Evolutionary conservation across 192 early-diverging fungal genomes (phyloP).

Genomic region (Entophlyctis luteolus): DNA sequence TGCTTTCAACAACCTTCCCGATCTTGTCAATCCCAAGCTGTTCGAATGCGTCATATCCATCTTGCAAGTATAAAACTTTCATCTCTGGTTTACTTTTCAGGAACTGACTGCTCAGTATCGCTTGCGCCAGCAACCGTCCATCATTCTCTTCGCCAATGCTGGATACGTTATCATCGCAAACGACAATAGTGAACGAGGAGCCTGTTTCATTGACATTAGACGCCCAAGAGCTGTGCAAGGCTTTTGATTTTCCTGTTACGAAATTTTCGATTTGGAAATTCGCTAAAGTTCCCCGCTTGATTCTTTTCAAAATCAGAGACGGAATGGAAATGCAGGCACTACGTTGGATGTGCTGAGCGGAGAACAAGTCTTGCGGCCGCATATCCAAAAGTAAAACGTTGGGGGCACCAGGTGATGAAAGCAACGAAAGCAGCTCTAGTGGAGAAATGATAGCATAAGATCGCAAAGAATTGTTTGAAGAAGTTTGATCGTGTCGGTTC

Average conservation of each 20-base stretch:
- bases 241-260: slow-evolving; percentile 23
- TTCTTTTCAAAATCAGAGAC: slow-evolving; percentile 41
- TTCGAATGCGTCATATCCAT: slow-evolving; percentile 10
- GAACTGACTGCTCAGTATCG: neutral
- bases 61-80: slow-evolving; percentile 14
- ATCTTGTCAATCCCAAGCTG: neutral
- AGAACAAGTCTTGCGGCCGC: too few species aligned
- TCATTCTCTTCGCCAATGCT: slow-evolving; percentile 13
- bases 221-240: slow-evolving; percentile 29
- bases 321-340: slow-evolving; percentile 39
- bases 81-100: neutral
- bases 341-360: too few species aligned
- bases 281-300: slow-evolving; percentile 18
- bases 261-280: slow-evolving; percentile 35
- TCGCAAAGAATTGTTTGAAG: too few species aligned
- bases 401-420: too few species aligned
- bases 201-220: too few species aligned
- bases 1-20: neutral
- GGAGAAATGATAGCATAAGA: too few species aligned
- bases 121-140: slow-evolving; percentile 1
- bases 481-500: too few species aligned
- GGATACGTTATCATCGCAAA: slow-evolving; percentile 16
- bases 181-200: slow-evolving; percentile 7
- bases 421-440: too few species aligned
- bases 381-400: too few species aligned